Evolutionary conservation across 202 grass and related monocot genomes (phyloP).

Genomic region (Schoenoplectus triqueter): DNA sequence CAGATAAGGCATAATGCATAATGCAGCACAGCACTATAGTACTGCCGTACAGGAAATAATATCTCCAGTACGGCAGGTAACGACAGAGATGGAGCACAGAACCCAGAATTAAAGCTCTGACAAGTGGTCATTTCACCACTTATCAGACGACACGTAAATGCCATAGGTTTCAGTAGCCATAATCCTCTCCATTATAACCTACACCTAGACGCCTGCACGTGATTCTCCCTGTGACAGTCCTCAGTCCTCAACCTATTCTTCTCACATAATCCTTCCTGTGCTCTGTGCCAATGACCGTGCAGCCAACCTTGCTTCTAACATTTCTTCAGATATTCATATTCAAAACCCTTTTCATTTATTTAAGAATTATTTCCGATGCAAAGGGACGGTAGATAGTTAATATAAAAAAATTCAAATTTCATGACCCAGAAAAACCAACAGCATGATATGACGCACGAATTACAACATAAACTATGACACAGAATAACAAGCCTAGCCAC

Average conservation of each 20-base stretch:
- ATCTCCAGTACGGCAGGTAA: no score
- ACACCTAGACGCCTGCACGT: neutral
- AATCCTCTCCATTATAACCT: neutral
- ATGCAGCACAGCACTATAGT: no score
- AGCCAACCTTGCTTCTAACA: neutral
- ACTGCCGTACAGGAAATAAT: neutral
- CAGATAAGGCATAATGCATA: neutral
- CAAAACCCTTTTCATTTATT: neutral
- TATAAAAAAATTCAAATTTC: no score
- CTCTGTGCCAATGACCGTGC: neutral
- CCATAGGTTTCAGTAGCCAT: neutral
- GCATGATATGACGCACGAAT: neutral
- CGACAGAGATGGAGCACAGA: neutral
- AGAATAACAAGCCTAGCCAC: neutral
- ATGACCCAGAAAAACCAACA: no score
- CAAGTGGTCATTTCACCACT: neutral
- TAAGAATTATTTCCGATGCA: neutral
- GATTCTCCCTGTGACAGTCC: neutral
- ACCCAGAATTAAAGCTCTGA: slow-evolving; percentile 1
- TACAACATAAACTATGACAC: neutral
- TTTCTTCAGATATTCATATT: no score
- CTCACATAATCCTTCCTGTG: neutral
- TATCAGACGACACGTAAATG: neutral
- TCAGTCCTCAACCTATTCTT: neutral
- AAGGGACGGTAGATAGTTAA: neutral